These are phyloP conservation scores for Monosporascus sp. DNA, from an alignment of 2,329 filamentous ascomycete species.

Conservation along the genomic window DNA sequence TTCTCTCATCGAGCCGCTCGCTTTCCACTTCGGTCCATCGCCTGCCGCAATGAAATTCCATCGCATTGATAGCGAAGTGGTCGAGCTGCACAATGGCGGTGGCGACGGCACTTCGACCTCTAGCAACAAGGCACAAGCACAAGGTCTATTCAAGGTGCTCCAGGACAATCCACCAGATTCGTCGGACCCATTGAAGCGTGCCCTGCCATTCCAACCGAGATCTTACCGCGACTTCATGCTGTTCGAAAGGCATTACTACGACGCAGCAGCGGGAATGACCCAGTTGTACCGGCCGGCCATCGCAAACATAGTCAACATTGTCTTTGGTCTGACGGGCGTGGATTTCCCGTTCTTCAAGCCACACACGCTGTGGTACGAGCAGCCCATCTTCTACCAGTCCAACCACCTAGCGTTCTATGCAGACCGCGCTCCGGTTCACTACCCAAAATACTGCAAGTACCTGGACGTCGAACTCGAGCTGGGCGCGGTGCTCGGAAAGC, in stretches of 20 bases:
- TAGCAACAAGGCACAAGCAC: background rate
- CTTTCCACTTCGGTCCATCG: background rate
- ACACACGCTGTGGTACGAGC: conserved; percentile 15
- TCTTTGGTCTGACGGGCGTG: conserved; percentile 9
- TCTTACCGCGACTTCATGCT: conserved; percentile 26
- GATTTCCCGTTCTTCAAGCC: conserved; percentile 19
- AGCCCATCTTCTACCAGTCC: conserved; percentile 23
- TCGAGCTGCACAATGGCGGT: background rate
- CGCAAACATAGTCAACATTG: conserved; percentile 7
- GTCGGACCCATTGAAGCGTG: conserved; percentile 13
- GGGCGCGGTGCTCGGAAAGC: conserved; percentile 16
- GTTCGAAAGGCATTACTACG: conserved; percentile 21
- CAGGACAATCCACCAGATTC: conserved; percentile 16
- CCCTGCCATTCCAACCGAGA: conserved; percentile 20
- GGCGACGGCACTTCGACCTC: background rate
- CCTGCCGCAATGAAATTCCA: conserved; percentile 14
- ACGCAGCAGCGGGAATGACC: conserved; percentile 17
- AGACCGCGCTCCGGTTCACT: conserved; percentile 15
- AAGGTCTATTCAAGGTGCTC: conserved; percentile 11
- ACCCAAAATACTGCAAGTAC: conserved; percentile 16
- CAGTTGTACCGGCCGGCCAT: conserved; percentile 12
- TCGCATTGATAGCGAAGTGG: conserved; percentile 12
- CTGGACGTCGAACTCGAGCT: conserved; percentile 24
- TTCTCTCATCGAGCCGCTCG: too few relatives aligned
- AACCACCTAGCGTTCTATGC: conserved; percentile 22